phyloP scores from a whole-genome alignment of 371 early-diverging fungal species.

The Apophysomyces elegans region DNA sequence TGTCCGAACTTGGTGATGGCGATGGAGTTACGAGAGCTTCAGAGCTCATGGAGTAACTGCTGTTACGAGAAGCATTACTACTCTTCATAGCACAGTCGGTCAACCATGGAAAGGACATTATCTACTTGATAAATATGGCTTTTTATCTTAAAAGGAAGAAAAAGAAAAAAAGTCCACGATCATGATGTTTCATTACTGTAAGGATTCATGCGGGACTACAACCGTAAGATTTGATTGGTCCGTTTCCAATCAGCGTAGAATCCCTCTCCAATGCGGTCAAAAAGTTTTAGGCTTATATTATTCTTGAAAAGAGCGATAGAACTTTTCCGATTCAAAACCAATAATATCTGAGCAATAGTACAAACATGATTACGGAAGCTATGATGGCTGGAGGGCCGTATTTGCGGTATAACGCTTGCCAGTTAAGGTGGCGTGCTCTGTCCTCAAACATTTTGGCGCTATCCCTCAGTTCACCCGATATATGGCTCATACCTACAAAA shows the following conservation, averaged over 20 bases:
- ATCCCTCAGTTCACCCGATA: constrained; percentile 57
- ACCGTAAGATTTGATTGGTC: not conserved
- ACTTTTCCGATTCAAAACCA: constrained; percentile 47
- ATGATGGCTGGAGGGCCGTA: constrained; percentile 93
- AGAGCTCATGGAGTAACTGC: not conserved
- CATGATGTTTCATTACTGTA: not conserved
- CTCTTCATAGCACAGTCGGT: not conserved
- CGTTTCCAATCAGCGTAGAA: not conserved
- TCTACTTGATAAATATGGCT: not conserved
- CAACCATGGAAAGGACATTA: not conserved
- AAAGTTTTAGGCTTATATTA: not conserved
- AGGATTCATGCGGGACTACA: constrained; percentile 3
- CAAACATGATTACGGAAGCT: constrained; percentile 73
- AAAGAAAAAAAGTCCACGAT: not conserved
- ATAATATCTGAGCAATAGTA: constrained; percentile 79
- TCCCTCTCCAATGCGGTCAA: not conserved
- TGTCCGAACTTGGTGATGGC: not conserved
- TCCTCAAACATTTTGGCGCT: constrained; percentile 59
- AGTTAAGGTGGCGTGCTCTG: constrained; percentile 78
- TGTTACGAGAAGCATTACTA: not conserved
- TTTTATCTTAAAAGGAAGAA: not conserved
- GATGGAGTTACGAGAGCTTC: not conserved
- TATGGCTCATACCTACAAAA: constrained; percentile 47
- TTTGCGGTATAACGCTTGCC: constrained; percentile 90
- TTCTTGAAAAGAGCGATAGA: not conserved